phyloP scores from a whole-genome alignment of 208 protist genomes.

The Trypanosoma scelopori region DNA sequence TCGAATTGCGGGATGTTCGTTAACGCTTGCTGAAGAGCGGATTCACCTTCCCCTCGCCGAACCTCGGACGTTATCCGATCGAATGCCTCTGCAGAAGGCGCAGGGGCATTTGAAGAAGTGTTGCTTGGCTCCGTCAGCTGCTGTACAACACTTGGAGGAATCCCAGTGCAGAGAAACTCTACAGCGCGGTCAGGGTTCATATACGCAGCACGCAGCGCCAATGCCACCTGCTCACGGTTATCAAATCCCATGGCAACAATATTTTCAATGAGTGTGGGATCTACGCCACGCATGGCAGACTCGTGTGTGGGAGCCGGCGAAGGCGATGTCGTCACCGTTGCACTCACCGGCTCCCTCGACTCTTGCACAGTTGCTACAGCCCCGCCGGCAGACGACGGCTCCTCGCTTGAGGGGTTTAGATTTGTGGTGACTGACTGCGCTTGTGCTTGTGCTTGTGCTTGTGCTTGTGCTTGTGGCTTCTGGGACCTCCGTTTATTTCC shows the following conservation, averaged over 20 bases:
- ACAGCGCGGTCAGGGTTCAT: conserved; percentile 88
- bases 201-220: conserved; percentile 79
- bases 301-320: conserved; percentile 1
- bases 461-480: conserved; percentile 20
- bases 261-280: conserved; percentile 66
- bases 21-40: conserved; percentile 44
- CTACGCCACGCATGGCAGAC: conserved; percentile 23
- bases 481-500: conserved; percentile 75
- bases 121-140: conserved; percentile 1
- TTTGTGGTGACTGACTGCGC: conserved; percentile 9
- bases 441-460: neutral
- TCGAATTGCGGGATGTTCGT: conserved; percentile 73
- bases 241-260: conserved; percentile 88
- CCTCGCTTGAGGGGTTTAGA: conserved; percentile 5
- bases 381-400: neutral
- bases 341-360: neutral
- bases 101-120: neutral
- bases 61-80: conserved; percentile 4
- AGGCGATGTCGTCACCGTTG: conserved; percentile 5
- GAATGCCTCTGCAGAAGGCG: neutral
- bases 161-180: conserved; percentile 85
- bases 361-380: conserved; percentile 3
- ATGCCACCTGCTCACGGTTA: conserved; percentile 67
- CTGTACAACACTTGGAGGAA: conserved; percentile 47
- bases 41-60: conserved; percentile 9